Percentiles rank a stretch among this genome's conserved stretches.
Conservation (phyloP, 225 moss, liverwort and hornwort species). For the Pseudisothecium myosuroides region DNA sequence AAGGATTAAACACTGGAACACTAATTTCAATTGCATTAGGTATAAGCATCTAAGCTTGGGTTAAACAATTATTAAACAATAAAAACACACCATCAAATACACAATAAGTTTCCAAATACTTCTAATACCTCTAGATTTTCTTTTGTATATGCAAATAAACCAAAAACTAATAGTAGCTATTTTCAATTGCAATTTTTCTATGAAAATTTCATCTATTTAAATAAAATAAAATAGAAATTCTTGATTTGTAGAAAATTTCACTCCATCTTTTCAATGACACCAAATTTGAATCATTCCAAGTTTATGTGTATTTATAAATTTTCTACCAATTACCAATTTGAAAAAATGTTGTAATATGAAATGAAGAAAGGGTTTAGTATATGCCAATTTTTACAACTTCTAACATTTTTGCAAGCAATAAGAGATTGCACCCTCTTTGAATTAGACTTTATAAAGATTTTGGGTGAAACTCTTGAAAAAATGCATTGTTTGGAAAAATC, state of each 20-base stretch:
- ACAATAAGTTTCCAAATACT: not conserved
- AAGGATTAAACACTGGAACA: too few species aligned
- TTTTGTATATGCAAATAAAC: not conserved
- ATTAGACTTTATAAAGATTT: not conserved
- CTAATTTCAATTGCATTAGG: not conserved
- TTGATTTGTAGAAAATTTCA: not conserved
- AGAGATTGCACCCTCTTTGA: too few species aligned
- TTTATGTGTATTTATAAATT: not conserved
- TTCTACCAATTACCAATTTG: not conserved
- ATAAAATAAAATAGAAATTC: not conserved
- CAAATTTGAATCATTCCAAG: not conserved
- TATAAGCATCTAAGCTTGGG: not conserved
- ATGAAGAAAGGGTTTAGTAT: not conserved
- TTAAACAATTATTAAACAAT: too few species aligned
- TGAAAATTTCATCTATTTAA: not conserved
- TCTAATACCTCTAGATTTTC: not conserved
- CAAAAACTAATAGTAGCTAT: too few species aligned
- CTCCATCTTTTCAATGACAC: not conserved
- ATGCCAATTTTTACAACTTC: not conserved
- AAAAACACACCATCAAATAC: not conserved
- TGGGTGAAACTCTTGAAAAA: not conserved
- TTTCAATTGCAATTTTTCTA: too few species aligned
- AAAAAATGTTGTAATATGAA: not conserved
- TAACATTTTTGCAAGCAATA: not conserved
- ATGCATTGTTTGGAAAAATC: fast-evolving